Conservation (phyloP, 495 filamentous ascomycete genomes). For the Amorphotheca resinae region DNA sequence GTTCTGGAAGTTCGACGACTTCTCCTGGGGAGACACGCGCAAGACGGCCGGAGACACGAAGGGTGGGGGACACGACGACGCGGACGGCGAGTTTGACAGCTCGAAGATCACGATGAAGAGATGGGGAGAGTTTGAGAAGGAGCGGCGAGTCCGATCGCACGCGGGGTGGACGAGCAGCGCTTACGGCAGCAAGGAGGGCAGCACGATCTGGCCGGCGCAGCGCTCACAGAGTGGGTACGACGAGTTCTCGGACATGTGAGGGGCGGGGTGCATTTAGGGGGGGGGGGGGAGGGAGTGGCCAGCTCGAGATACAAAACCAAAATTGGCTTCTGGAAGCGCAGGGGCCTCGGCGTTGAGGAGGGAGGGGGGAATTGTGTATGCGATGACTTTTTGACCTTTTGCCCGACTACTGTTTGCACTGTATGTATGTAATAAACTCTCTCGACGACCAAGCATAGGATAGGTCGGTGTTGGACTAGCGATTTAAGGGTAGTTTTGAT, state of each 20-base stretch:
- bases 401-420: no score
- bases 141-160: constrained; percentile 16
- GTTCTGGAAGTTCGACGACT: constrained; percentile 99
- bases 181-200: constrained; percentile 13
- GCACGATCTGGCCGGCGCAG: constrained; percentile 3
- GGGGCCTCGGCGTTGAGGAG: no score
- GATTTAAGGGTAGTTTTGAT: no score
- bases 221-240: constrained; percentile 11
- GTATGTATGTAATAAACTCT: no score
- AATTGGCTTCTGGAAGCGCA: no score
- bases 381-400: no score
- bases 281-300: background rate
- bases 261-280: background rate
- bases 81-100: constrained; percentile 93
- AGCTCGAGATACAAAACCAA: background rate
- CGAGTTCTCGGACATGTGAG: constrained; percentile 16
- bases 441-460: no score
- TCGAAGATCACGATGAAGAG: constrained; percentile 97
- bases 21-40: constrained; percentile 97
- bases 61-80: constrained; percentile 64
- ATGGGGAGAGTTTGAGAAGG: constrained; percentile 93
- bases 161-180: constrained; percentile 6
- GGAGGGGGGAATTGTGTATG: no score
- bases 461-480: no score
- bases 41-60: constrained; percentile 88